Percentiles rank a stretch among this genome's conserved stretches.
Evolutionary conservation across 495 filamentous ascomycete genomes (phyloP).

Genomic region (Penicillium fimorum): DNA sequence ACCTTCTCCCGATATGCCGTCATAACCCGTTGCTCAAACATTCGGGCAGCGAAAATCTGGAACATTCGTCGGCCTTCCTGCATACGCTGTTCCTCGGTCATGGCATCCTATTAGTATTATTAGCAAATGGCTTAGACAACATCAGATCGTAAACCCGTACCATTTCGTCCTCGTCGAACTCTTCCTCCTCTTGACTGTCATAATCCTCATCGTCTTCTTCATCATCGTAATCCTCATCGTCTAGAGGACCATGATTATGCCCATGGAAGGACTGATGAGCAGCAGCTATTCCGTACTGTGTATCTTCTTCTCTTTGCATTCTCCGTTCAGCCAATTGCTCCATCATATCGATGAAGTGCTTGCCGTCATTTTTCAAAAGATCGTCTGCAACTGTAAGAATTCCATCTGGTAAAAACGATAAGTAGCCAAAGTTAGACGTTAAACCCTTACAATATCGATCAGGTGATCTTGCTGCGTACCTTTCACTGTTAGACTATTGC

Average conservation of each 20-base stretch:
- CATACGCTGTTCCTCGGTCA: constrained; percentile 99
- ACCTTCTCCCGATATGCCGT: constrained; percentile 98
- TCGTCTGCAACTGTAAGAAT: constrained; percentile 99
- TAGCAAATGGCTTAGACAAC: constrained; percentile 11
- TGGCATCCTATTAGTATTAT: constrained; percentile 64
- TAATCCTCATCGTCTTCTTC: constrained; percentile 81
- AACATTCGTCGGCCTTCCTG: constrained; percentile 98
- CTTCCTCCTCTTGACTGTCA: constrained; percentile 81
- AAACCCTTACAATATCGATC: background rate
- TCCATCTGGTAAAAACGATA: constrained; percentile 61
- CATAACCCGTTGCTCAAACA: constrained; percentile 98
- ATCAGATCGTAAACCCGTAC: constrained; percentile 36
- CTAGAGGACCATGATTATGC: constrained; percentile 63
- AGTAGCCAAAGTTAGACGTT: constrained; percentile 23
- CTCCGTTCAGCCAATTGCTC: constrained; percentile 95
- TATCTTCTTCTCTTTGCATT: constrained; percentile 95
- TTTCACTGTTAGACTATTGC: constrained; percentile 94
- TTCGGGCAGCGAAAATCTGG: constrained; percentile 97
- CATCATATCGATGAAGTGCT: constrained; percentile 99
- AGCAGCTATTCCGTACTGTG: constrained; percentile 62
- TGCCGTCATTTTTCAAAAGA: constrained; percentile 96
- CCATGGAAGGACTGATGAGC: constrained; percentile 60
- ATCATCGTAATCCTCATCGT: constrained; percentile 73
- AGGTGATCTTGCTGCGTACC: constrained; percentile 53
- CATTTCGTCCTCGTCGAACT: constrained; percentile 86